A percentile compares a stretch with the other conserved stretches of the same genome.
phyloP scores from a whole-genome alignment of 805 yeast genomes.

The Hyphopichia homilentoma region DNA sequence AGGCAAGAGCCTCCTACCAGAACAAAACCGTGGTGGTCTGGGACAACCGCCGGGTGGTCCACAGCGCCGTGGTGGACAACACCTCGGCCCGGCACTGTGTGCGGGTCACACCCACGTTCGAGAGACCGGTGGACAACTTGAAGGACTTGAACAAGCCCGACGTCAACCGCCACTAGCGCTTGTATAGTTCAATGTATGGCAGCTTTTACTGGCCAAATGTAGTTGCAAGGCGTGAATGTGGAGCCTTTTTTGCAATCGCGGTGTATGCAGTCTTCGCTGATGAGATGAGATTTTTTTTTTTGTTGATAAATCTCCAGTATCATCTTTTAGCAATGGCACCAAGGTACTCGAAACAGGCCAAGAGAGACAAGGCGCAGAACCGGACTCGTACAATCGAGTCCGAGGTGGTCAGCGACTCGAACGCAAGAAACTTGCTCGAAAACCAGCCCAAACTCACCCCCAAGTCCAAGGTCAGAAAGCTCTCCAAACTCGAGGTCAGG shows the following conservation, averaged over 20 bases:
- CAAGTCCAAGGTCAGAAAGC: conserved; percentile 49
- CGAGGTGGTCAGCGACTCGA: conserved; percentile 61
- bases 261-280: background rate
- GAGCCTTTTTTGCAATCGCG: no score
- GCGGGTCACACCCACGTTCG: conserved; percentile 38
- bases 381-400: conserved; percentile 55
- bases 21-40: conserved; percentile 35
- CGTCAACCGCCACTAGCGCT: conserved; percentile 12
- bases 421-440: conserved; percentile 65
- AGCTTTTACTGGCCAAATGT: background rate
- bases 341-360: conserved; percentile 57
- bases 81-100: conserved; percentile 30
- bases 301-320: conserved; percentile 1
- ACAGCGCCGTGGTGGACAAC: conserved; percentile 27
- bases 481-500: conserved; percentile 51
- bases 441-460: conserved; percentile 58
- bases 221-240: conserved; percentile 1
- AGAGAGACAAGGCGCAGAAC: conserved; percentile 51
- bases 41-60: conserved; percentile 37
- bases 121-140: conserved; percentile 33
- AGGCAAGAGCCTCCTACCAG: conserved; percentile 35
- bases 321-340: conserved; percentile 58
- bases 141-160: conserved; percentile 31
- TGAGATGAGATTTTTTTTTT: background rate
- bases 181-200: no score